Base-by-base conservation (phyloP, 192 early-diverging fungal species). In the Coemansia sp. region DNA sequence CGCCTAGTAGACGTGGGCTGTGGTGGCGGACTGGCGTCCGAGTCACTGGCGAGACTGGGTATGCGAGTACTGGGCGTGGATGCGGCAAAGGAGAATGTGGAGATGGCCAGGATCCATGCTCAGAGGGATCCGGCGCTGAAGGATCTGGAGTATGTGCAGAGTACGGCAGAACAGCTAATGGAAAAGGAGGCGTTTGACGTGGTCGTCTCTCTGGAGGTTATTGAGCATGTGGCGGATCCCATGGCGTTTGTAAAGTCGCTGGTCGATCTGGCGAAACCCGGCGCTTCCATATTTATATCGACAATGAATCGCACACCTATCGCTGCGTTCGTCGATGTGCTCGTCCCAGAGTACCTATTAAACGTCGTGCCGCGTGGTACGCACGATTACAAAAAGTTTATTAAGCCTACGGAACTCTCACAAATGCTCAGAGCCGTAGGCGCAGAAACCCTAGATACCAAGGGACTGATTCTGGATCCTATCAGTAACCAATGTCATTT, bases 21-120 rank as follows among this genome's bases (percentile, higher is more conserved):
- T 75, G 97, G 97, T 27, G 97, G 95, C 34, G 97, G 97, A 5
- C 68, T 99, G 34, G 84, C 97, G 37, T 85, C 90, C 0, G 94
- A 99, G 88, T 69, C 92, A 0, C 66, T 97, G 60, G 90, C 88
- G n/a, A 85, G 93, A 34, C 61, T 97, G 41, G 95, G 93, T 4
- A 86, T 85, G 7, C 60, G 61, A 0, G 91, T 94, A 1, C 74
- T 89, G 55, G 96, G 94, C 16, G 84, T 91, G 45, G 97, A 98
- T 75, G 97, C 97, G 12, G 89, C 90, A 1, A 52, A 35, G n/a
- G 92, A 95, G 61, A 96, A 94, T 70, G 84, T 96, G 52, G 62
- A 83, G 50, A 91, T 95, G 74, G 97, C 97, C 1, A 73, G 75
- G 20, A 47, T 86, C 10, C 95, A 98, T 62, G 81, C 89, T 0